A percentile compares a stretch with the other conserved stretches of the same genome.
Conservation (phyloP, 805 yeast species). For the Barnettozyma vustinii region DNA sequence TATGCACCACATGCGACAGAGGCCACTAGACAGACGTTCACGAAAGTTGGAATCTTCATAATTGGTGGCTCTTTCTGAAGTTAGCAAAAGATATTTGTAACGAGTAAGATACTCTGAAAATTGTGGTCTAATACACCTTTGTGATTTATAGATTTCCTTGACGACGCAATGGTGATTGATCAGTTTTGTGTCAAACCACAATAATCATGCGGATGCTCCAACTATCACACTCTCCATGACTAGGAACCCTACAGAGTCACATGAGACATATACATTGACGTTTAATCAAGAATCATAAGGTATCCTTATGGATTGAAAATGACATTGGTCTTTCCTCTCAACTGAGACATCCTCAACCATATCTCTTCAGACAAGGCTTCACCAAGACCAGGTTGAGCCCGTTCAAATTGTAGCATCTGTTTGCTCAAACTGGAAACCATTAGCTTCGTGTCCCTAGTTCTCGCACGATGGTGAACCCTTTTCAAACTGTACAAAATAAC, state of each 20-base stretch:
- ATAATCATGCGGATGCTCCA: too few species aligned
- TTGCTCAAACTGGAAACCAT: conserved; percentile 40
- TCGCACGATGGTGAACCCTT: conserved; percentile 48
- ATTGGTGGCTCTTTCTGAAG: neutral
- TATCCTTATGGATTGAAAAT: neutral
- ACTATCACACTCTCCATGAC: too few species aligned
- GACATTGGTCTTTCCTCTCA: conserved; percentile 9
- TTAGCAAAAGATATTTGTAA: neutral
- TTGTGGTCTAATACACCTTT: neutral
- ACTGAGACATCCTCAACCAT: conserved; percentile 29
- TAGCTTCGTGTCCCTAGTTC: conserved; percentile 39
- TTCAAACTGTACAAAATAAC: conserved; percentile 40
- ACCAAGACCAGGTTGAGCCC: conserved; percentile 54
- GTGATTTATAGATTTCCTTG: neutral
- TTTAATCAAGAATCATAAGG: too few species aligned
- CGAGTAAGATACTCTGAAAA: neutral
- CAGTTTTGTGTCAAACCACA: neutral
- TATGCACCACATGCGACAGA: neutral
- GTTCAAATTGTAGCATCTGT: conserved; percentile 41
- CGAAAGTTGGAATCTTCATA: conserved; percentile 4
- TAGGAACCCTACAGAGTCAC: too few species aligned
- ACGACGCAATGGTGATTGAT: too few species aligned
- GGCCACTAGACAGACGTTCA: neutral
- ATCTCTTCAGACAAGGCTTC: conserved; percentile 67
- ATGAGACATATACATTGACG: neutral